Evolutionary conservation across 108 stramenopile genomes (phyloP), one percentile per base, ranked within the genome.

Genomic region (Schizochytrium sp.): DNA sequence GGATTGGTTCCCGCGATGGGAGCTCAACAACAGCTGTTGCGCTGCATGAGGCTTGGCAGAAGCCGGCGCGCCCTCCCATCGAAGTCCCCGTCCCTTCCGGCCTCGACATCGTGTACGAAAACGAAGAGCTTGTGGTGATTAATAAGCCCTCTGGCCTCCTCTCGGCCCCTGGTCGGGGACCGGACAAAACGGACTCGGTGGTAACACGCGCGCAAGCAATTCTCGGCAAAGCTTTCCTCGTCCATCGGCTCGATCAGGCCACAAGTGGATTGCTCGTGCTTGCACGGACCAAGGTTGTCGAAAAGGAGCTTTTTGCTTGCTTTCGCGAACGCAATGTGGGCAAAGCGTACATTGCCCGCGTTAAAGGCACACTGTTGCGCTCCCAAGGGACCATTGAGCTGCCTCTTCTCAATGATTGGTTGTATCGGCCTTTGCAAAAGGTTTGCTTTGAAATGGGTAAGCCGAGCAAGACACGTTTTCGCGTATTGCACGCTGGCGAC

Each of bases 141-240:
- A 91, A 95, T 41, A 96, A 96, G 71, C 95, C 96, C 16, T 87
- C 89, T 51, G 87, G 94, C 91, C 88, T 96, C 55, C 92, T 95
- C 44, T 95, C 95, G 51, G 95, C 95, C 1, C 95, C 95, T 18
- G 95, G 96, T 6, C 90, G 60, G 12, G 45, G 55, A 16, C 87
- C 87, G 0, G 87, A 58, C 34, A 28, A 28, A 41, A 19, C 14
- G 4, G 87, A 87, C 14, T 87, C 57, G 8, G 53, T 87, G 28
- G 5, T 58, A 4, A 25, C 87, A 18, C 55, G 87, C 14, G 23
- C 55, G 4, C 25, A 29, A 10, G 28, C 8, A 5, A 43, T 57
- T 5, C 41, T 55, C 41, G 87, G 87, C 28, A 19, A 18, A 23
- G 53, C 23, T 5, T 16, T 8, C 0, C 41, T 87, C 23, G 57